These are phyloP conservation scores for Venturia carpophila DNA, from an alignment of 2,329 filamentous ascomycete genomes.

Conservation along the genomic window DNA sequence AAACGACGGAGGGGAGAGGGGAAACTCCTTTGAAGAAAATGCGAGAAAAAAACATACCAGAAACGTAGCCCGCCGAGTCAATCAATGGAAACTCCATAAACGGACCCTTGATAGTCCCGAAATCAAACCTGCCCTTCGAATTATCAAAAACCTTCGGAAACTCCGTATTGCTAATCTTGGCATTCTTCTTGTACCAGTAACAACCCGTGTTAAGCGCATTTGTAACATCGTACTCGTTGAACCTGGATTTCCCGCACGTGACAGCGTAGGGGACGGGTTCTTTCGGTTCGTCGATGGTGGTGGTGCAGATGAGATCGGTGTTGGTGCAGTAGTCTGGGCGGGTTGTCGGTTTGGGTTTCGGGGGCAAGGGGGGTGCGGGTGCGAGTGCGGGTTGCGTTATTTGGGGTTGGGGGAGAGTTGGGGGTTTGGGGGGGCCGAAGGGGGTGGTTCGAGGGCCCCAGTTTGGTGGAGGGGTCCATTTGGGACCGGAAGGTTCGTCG, in stretches of 20 bases:
- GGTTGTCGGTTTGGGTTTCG: neutral
- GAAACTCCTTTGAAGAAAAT: neutral
- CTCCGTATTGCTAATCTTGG: neutral
- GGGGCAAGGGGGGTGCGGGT: neutral
- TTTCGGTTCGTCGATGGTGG: conserved; percentile 2
- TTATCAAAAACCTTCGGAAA: conserved; percentile 16
- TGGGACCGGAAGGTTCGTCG: neutral
- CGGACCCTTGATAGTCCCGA: conserved; percentile 14
- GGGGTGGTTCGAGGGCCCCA: conserved; percentile 10
- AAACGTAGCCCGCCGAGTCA: conserved; percentile 3
- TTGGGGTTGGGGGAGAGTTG: neutral
- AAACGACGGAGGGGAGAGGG: neutral
- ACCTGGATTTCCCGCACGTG: conserved; percentile 2
- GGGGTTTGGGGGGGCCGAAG: conserved; percentile 7
- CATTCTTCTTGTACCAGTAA: conserved; percentile 8
- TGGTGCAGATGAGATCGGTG: conserved; percentile 1
- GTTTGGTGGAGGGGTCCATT: conserved; percentile 4
- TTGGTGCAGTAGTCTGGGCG: conserved; percentile 4
- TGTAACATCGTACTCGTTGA: conserved; percentile 9
- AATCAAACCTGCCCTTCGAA: conserved; percentile 10
- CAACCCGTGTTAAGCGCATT: conserved; percentile 16
- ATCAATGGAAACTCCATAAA: conserved; percentile 18
- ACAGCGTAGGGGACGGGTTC: conserved; percentile 16
- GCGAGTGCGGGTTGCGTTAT: neutral
- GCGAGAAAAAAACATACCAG: conserved; percentile 8